A percentile compares a stretch with the other conserved stretches of the same genome.
These are phyloP conservation scores for Hyaloscypha hepaticicola DNA, from an alignment of 495 filamentous ascomycete species.

Conservation along the genomic window DNA sequence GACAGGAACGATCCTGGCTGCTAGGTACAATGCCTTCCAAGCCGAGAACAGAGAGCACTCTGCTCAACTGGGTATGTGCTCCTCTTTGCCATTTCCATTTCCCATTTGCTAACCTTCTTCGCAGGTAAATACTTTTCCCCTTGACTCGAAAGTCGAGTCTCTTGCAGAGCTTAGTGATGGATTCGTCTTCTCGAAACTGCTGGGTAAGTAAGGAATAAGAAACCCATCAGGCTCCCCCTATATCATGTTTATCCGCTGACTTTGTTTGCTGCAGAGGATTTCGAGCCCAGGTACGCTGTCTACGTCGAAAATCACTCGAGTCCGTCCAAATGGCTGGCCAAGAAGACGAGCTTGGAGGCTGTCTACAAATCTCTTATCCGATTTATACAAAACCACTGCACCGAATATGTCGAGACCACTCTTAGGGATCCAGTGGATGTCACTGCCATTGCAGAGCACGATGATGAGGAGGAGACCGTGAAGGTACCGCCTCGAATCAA, in stretches of 20 bases:
- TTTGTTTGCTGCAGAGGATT: conserved; percentile 44
- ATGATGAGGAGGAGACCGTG: conserved; percentile 22
- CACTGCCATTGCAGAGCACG: conserved; percentile 55
- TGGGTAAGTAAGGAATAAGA: conserved; percentile 58
- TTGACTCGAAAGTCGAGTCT: conserved; percentile 24
- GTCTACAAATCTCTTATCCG: conserved; percentile 63
- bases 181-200: conserved; percentile 57
- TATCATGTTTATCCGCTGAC: conserved; percentile 13
- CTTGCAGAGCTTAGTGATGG: conserved; percentile 74
- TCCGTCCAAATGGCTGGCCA: conserved; percentile 43
- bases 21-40: conserved; percentile 8
- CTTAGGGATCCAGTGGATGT: conserved; percentile 54
- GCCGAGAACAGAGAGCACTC: conserved; percentile 15
- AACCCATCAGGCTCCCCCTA: neutral
- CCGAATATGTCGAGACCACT: conserved; percentile 27
- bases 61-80: conserved; percentile 29
- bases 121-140: conserved; percentile 31
- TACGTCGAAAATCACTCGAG: conserved; percentile 53
- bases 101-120: conserved; percentile 11
- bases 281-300: conserved; percentile 68
- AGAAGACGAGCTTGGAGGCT: conserved; percentile 64
- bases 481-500: conserved; percentile 20
- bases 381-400: conserved; percentile 62
- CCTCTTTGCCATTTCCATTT: neutral
- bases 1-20: neutral